phyloP scores from a whole-genome alignment of 805 yeast genomes.

The Zygosaccharomyces bailii region DNA sequence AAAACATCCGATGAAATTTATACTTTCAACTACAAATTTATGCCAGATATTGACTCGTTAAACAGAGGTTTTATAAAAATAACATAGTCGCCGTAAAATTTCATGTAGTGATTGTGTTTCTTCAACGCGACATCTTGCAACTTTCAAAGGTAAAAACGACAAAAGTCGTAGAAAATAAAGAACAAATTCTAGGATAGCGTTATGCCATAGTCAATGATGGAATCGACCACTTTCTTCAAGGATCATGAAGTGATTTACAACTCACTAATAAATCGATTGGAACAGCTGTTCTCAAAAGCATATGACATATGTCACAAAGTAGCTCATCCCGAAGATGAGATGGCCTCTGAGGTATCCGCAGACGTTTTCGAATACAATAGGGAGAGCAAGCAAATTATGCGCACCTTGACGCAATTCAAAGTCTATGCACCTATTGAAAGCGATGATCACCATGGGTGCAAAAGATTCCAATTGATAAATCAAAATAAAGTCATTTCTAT shows the following conservation, averaged over 20 bases:
- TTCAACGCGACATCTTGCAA: not conserved
- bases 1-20: not conserved
- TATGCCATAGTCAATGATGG: not conserved
- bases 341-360: not conserved
- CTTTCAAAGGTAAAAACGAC: not conserved
- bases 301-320: not conserved
- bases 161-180: not conserved
- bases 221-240: not conserved
- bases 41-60: not conserved
- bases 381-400: not conserved
- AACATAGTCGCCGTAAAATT: not conserved
- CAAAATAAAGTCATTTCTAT: slow-evolving; percentile 8
- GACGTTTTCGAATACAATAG: not conserved
- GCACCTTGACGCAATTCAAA: slow-evolving; percentile 11
- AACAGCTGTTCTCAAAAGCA: not conserved
- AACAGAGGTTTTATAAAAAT: not conserved
- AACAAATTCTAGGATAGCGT: not conserved
- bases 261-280: not conserved
- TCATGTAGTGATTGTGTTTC: too few relatives aligned
- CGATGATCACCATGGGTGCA: not conserved
- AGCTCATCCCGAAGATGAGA: not conserved
- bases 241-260: not conserved
- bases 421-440: slow-evolving; percentile 4
- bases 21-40: slow-evolving; percentile 6
- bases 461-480: slow-evolving; percentile 6